Evolutionary conservation across 2,329 filamentous ascomycete genomes (phyloP).

Genomic region (Talaromyces sp.): DNA sequence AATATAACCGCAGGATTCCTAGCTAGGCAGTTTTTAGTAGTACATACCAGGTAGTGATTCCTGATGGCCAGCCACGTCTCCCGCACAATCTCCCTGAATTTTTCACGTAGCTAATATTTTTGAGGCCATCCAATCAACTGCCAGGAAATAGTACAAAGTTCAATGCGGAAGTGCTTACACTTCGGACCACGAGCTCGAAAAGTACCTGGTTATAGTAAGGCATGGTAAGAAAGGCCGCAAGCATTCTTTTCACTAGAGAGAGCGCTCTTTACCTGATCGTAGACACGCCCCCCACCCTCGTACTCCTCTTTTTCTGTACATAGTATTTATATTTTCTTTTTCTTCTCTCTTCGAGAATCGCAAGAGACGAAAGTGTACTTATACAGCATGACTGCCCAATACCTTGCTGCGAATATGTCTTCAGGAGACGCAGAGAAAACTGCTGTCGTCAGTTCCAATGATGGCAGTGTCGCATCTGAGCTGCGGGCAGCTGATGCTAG

Average conservation of each 20-base stretch:
- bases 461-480: constrained; percentile 1
- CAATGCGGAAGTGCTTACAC: background rate
- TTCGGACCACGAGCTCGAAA: too few species aligned
- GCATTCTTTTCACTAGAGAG: background rate
- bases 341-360: background rate
- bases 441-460: background rate
- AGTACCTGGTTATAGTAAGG: background rate
- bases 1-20: background rate
- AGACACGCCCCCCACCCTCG: background rate
- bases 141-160: background rate
- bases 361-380: background rate
- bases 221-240: background rate
- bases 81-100: background rate
- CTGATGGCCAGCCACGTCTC: background rate
- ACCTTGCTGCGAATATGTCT: background rate
- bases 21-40: too few species aligned
- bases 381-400: background rate
- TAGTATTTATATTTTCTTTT: background rate
- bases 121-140: background rate
- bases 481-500: background rate
- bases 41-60: background rate
- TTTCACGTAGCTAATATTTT: background rate
- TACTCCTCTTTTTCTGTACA: too few species aligned
- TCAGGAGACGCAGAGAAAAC: background rate
- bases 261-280: background rate